phyloP scores from a whole-genome alignment of 2,329 filamentous ascomycete species.

The Talaromyces verruculosus region DNA sequence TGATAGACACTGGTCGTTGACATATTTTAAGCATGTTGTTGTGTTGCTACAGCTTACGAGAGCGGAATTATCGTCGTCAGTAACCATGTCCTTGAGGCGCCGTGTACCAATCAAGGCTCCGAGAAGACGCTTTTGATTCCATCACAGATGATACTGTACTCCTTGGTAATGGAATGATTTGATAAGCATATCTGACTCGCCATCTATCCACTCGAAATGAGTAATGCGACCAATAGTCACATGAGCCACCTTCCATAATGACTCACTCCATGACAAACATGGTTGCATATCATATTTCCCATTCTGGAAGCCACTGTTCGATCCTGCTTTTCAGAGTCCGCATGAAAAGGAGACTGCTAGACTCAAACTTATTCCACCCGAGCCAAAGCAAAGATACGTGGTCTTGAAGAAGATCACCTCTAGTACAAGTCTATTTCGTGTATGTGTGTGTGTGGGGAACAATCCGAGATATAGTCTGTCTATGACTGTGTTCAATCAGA shows the following conservation, averaged over 20 bases:
- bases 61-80: neutral
- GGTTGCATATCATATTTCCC: constrained; percentile 9
- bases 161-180: neutral
- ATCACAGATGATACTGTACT: neutral
- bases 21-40: neutral
- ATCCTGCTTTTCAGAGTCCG: neutral
- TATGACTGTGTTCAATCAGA: neutral
- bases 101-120: neutral
- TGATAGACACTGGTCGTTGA: neutral
- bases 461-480: neutral
- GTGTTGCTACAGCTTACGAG: neutral
- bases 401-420: neutral
- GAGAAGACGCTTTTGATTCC: neutral
- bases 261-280: neutral
- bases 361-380: neutral
- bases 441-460: neutral
- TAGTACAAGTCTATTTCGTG: neutral
- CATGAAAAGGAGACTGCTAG: neutral
- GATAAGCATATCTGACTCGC: neutral
- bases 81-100: neutral
- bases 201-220: neutral
- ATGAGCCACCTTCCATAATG: constrained; percentile 11
- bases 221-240: constrained; percentile 9
- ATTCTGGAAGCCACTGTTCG: neutral
- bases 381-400: neutral